Percentiles rank a stretch among this genome's conserved stretches.
These are phyloP conservation scores for Erigeron canadensis DNA, from an alignment of 129 eudicot genomes.

Conservation along the genomic window DNA sequence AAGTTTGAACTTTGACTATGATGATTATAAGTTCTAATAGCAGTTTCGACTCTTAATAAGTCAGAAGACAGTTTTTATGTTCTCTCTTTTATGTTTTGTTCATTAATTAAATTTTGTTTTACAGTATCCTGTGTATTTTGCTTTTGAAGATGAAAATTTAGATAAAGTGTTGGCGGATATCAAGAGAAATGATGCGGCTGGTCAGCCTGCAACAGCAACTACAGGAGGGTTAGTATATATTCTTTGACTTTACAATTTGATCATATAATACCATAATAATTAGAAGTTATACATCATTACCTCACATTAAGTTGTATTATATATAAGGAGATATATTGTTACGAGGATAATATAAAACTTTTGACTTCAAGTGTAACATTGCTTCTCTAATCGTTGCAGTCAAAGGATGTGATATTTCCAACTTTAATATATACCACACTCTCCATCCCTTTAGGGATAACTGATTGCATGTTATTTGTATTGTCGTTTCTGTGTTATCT, in stretches of 20 bases:
- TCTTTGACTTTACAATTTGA: conserved; percentile 1
- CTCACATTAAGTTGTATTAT: neutral
- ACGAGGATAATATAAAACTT: neutral
- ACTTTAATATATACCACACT: neutral
- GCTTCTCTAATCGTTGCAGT: neutral
- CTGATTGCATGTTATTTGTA: neutral
- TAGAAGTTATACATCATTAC: neutral
- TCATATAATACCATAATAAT: neutral
- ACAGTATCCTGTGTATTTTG: conserved; percentile 98
- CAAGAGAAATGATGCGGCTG: conserved; percentile 80
- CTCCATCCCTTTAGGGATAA: neutral
- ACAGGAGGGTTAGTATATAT: conserved; percentile 86
- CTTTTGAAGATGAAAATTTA: conserved; percentile 77
- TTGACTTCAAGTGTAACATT: neutral
- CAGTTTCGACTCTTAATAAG: neutral
- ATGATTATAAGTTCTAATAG: conserved; percentile 17
- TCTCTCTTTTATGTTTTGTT: conserved; percentile 10
- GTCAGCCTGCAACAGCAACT: conserved; percentile 98
- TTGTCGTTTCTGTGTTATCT: neutral
- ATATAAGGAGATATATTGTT: neutral
- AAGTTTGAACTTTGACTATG: neutral
- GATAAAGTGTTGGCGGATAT: conserved; percentile 77
- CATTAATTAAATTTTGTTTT: conserved; percentile 22
- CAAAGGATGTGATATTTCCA: neutral
- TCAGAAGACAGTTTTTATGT: neutral